phyloP scores from a whole-genome alignment of 2,329 filamentous ascomycete genomes.

The Trichophyton benhamiae region DNA sequence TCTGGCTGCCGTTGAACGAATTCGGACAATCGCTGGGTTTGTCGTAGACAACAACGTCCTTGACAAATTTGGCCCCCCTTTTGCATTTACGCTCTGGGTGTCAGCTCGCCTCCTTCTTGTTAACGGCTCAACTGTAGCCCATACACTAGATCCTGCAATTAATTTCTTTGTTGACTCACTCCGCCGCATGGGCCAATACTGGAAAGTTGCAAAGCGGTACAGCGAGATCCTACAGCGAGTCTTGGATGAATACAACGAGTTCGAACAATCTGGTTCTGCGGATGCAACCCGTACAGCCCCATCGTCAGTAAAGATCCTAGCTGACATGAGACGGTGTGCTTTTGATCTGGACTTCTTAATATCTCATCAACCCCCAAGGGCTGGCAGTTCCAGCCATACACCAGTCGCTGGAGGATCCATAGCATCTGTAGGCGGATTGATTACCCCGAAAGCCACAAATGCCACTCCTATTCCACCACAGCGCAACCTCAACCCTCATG shows the following conservation, averaged over 20 bases:
- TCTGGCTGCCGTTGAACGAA: constrained; percentile 68
- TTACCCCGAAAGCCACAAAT: constrained; percentile 11
- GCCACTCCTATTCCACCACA: constrained; percentile 27
- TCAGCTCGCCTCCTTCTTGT: constrained; percentile 76
- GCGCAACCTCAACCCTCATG: constrained; percentile 60
- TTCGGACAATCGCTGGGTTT: constrained; percentile 64
- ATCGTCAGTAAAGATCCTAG: constrained; percentile 71
- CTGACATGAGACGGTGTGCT: constrained; percentile 82
- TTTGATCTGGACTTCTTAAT: constrained; percentile 87
- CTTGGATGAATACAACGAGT: constrained; percentile 73
- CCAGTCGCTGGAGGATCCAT: constrained; percentile 16
- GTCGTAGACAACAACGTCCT: constrained; percentile 64
- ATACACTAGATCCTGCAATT: constrained; percentile 67
- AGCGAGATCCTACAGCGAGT: constrained; percentile 68
- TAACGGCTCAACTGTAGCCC: constrained; percentile 79
- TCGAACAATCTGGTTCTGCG: constrained; percentile 42
- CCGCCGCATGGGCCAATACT: constrained; percentile 66
- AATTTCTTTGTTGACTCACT: constrained; percentile 71
- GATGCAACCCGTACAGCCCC: constrained; percentile 61
- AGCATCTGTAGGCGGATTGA: background rate
- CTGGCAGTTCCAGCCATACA: constrained; percentile 25
- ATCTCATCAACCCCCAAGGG: constrained; percentile 55
- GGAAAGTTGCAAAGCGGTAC: constrained; percentile 77
- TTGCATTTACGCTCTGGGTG: constrained; percentile 88
- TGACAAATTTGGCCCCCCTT: constrained; percentile 72